Base-by-base conservation (phyloP, 2,329 filamentous ascomycete species). In the Botryotinia convoluta region DNA sequence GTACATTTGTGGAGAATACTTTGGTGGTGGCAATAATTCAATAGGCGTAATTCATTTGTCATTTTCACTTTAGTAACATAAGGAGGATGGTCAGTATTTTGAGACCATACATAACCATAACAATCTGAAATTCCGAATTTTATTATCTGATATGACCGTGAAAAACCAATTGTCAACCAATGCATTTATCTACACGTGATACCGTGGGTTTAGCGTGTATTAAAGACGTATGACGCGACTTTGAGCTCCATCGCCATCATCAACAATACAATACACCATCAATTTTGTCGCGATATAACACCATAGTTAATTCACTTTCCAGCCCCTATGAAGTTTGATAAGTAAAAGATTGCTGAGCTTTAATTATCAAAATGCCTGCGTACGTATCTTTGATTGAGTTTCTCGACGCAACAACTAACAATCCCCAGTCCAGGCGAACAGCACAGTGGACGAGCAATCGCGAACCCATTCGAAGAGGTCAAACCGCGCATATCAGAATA, bases 401-500 rank as follows among this genome's bases (percentile, higher is more conserved):
- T 60, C 35, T 42, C 16, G 22, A 37, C 45, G 8, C 22, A 26
- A 67, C 26, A 70, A 64, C 75, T 75, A 72, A 79, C 71, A 63
- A 35, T 54, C 60, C 77, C 64, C 81, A 93, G 91, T 77, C 87
- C 90, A 78, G 91, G 91, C 81, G 90, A 92, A 79, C 91, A 93
- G 82, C 89, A 91, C 82, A 73, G 76, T 48, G 77, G 77, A 20
- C 87, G 86, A 73, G 75, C 81, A 75, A 86, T 88, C 79, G 82
- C 84, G 79, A 98, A 98, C 80, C 95, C 95, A 12, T 99, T 96
- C 82, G 91, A 93, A 81, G 92, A 95, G 77, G 82, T 84, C 3
- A 87, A 87, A 80, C 89, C 87, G 68, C 89, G 89, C 60, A 87
- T 97, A 44, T 91, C 88, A 70, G 89, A 93, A 80, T 99, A 93